phyloP scores from a whole-genome alignment of 2,329 filamentous ascomycete genomes.

The Colletotrichum viniferum region DNA sequence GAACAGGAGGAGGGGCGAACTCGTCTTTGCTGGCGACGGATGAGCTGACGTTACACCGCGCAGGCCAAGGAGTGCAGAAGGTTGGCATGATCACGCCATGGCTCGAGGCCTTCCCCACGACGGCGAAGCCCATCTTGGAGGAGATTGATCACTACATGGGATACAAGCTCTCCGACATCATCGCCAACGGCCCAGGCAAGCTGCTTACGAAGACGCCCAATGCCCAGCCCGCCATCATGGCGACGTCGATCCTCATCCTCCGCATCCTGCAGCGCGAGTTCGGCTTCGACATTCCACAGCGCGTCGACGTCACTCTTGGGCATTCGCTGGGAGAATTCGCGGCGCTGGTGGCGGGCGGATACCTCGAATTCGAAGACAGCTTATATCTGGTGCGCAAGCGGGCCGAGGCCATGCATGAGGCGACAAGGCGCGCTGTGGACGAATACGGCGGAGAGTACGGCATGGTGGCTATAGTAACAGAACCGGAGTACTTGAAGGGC shows the following conservation, averaged over 20 bases:
- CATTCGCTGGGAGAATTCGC: constrained; percentile 95
- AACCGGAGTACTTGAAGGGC: constrained; percentile 73
- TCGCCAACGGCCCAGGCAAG: constrained; percentile 79
- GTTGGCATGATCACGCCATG: constrained; percentile 88
- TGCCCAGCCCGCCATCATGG: constrained; percentile 95
- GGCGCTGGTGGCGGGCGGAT: constrained; percentile 83
- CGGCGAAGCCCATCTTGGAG: constrained; percentile 76
- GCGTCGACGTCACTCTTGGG: constrained; percentile 83
- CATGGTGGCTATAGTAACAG: constrained; percentile 92
- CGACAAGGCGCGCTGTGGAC: constrained; percentile 68
- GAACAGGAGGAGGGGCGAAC: neutral
- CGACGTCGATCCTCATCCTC: constrained; percentile 87
- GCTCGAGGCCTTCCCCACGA: constrained; percentile 83
- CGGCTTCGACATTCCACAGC: constrained; percentile 71
- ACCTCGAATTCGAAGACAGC: constrained; percentile 78
- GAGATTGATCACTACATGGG: constrained; percentile 83
- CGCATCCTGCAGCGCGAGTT: constrained; percentile 87
- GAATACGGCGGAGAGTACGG: constrained; percentile 82
- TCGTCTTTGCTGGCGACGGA: neutral
- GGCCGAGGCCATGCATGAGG: constrained; percentile 83
- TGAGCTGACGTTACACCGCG: neutral
- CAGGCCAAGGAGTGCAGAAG: constrained; percentile 87
- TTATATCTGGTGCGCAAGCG: constrained; percentile 77
- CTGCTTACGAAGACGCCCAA: constrained; percentile 82
- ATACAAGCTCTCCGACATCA: constrained; percentile 76